A percentile compares a stretch with the other conserved stretches of the same genome.
Evolutionary conservation across 192 early-diverging fungal genomes (phyloP).

Genomic region (Coemansia erecta): DNA sequence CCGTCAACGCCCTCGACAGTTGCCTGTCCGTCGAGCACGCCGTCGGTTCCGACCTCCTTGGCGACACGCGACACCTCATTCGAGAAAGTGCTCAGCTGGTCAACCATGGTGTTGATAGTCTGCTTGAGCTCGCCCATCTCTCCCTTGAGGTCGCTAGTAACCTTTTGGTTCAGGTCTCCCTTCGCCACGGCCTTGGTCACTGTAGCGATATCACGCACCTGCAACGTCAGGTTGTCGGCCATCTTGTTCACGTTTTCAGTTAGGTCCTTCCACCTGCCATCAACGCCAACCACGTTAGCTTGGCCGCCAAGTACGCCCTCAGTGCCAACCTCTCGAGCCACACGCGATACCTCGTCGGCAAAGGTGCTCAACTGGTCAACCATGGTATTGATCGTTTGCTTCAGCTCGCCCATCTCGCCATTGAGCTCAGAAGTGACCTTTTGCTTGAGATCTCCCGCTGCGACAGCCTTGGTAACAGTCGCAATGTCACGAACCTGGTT

Average conservation of each 20-base stretch:
- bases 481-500: conserved; percentile 59
- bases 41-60: conserved; percentile 65
- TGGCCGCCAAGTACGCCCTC: conserved; percentile 60
- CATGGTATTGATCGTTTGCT: conserved; percentile 54
- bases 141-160: conserved; percentile 54
- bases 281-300: conserved; percentile 52
- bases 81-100: conserved; percentile 63
- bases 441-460: conserved; percentile 53
- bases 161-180: conserved; percentile 58
- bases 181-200: conserved; percentile 59
- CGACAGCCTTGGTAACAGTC: conserved; percentile 56
- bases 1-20: conserved; percentile 57
- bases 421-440: conserved; percentile 49
- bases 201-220: conserved; percentile 61
- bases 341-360: conserved; percentile 57
- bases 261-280: conserved; percentile 57
- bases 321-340: conserved; percentile 58
- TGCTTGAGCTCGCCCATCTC: conserved; percentile 60
- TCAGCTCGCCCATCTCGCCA: conserved; percentile 56
- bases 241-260: conserved; percentile 66
- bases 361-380: conserved; percentile 57
- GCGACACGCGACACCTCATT: conserved; percentile 66
- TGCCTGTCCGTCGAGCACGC: conserved; percentile 56
- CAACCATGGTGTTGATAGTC: conserved; percentile 65
- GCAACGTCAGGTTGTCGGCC: conserved; percentile 61